Evolutionary conservation across 208 protist genomes (phyloP), one percentile per base, ranked within the genome.

Genomic region (Wallacemonas rigidus): DNA sequence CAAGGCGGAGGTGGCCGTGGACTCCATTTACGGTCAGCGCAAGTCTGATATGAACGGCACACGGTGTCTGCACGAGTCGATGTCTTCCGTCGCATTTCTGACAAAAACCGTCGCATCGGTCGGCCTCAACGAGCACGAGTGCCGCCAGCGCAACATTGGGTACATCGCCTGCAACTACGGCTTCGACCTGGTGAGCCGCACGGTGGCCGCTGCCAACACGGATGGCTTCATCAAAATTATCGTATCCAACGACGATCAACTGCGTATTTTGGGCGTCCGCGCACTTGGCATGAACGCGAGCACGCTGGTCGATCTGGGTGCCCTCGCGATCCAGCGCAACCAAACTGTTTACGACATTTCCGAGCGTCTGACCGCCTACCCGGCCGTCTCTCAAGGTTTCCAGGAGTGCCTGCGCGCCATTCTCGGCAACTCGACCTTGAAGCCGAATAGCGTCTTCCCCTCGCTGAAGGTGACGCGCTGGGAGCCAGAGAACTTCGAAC

Each of bases 191-290:
- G 82, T 91, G 53, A 93, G 87, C 72, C 85, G 90, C 15, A 71
- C 86, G 54, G 81, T 95, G 1, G 90, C 90, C 11, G 87, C 82
- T 9, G 80, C 72, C 58, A 80, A 82, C 75, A 90, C 82, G 55
- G 65, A 81, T 35, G 90, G 90, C 5, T 93, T 95, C 60, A 81
- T 95, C 39, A 95, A 95, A 75, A 89, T 95, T 58, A 75, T 95
- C 72, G 84, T 90, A 36, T 69, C 77, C 15, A 82, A 92, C 57
- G 90, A 95, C 69, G 51, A 63, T 12, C 60, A 76, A 70, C 74
- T 72, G 67, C 80, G 72, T 48, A 73, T 95, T 15, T 75, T 95
- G 3, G 90, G 90, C 8, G 79, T 95, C 40, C 87, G 86, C 38
- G 83, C 82, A 0, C 71, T 91, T 6, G 90, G 90, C 12, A 40